Evolutionary conservation across 176 grass and related monocot genomes (phyloP), one percentile per base, ranked within the genome.

Genomic region (Oryza meyeriana): DNA sequence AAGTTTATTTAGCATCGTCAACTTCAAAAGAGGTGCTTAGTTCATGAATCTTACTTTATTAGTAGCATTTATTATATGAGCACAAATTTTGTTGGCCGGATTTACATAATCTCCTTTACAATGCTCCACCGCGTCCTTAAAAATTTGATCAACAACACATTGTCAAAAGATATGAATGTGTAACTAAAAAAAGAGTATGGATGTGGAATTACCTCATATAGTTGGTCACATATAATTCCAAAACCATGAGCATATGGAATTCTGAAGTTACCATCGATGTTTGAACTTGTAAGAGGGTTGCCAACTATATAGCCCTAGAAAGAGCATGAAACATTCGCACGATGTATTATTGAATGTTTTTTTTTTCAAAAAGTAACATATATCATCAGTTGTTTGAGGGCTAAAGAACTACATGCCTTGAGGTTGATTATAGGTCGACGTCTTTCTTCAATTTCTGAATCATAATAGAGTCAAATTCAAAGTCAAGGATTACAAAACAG

Each of bases 141-240:
- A 67, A 7, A 55, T 7, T 22, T n/a, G 50, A 55, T 20, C 50
- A 26, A 66, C 26, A 30, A 63, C 25, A 18, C 5, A 47, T 3
- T 33, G 14, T 32, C 18, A 65, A 78, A 66, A 18, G 0, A 5
- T 42, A 6, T 11, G 10, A 66, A 45, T 7, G 17, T 1, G 17
- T 52, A 52, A 1, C 48, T 20, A 52, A 16, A 52, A 52, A 65
- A 65, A 48, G 2, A 0, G 10, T 12, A 3, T 6, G 5, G 47
- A 45, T 77, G n/a, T 14, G 34, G 22, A 26, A 10, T 64, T 65
- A 92, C 86, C 81, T 92, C 77, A 76, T 85, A 92, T 10, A 88
- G 28, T 22, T 85, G 72, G 85, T 92, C 82, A 8, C 82, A 92
- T 82, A 92, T 92, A 35, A 92, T 88, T 47, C 90, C 90, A 42